A percentile compares a stretch with the other conserved stretches of the same genome.
These are phyloP conservation scores for Blastomyces silverae DNA, from an alignment of 2,329 filamentous ascomycete species.

Conservation along the genomic window DNA sequence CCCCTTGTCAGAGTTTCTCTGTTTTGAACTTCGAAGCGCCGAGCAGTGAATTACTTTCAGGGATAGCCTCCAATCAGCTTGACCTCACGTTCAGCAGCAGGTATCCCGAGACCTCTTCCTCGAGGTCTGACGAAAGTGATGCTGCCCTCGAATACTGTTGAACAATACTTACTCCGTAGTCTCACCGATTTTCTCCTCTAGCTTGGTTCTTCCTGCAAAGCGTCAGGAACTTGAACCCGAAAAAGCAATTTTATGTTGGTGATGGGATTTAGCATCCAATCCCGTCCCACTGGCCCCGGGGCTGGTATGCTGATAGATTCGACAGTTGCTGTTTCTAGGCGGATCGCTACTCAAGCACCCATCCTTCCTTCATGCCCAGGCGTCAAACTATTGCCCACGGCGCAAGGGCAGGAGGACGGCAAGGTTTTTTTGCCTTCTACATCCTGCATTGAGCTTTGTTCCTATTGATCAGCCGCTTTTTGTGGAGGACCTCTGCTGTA, in stretches of 20 bases:
- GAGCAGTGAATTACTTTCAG: not conserved
- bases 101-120: not conserved
- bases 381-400: slow-evolving; percentile 11
- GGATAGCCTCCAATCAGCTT: slow-evolving; percentile 7
- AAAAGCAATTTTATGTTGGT: slow-evolving; percentile 6
- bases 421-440: not conserved
- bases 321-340: not conserved
- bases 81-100: not conserved
- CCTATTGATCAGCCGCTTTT: slow-evolving; percentile 8
- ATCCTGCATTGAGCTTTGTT: slow-evolving; percentile 6
- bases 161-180: not conserved
- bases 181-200: slow-evolving; percentile 2
- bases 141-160: not conserved
- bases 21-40: slow-evolving; percentile 11
- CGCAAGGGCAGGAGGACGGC: not conserved
- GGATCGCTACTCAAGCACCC: not conserved
- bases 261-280: slow-evolving; percentile 13
- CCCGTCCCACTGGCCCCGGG: not conserved
- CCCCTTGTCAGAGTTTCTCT: not conserved
- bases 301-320: not conserved
- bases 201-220: slow-evolving; percentile 6
- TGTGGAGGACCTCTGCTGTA: not conserved
- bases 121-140: not conserved
- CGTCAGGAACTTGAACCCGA: not conserved
- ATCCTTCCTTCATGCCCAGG: not conserved